These are phyloP conservation scores for Sarcocystis neurona DNA, from an alignment of 169 alveolate species.

Conservation along the genomic window DNA sequence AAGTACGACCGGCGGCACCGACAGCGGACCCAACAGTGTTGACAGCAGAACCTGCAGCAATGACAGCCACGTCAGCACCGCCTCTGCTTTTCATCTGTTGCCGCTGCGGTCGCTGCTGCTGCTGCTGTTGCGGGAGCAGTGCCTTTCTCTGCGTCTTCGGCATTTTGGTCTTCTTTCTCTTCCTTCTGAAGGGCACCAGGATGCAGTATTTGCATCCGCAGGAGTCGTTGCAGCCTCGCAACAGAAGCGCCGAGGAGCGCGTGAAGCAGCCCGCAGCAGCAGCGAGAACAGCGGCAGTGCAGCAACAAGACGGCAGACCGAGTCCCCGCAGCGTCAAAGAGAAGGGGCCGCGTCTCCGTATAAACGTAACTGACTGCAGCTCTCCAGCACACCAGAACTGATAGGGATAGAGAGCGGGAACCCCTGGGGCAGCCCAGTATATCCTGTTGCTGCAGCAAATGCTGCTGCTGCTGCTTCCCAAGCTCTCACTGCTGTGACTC, in stretches of 20 bases:
- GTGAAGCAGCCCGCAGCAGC: background rate
- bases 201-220: slow-evolving; percentile 26
- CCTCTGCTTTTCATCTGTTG: background rate
- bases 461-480: no score
- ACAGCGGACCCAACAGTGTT: background rate
- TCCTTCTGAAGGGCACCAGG: background rate
- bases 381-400: no score
- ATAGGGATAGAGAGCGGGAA: no score
- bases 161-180: background rate
- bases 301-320: slow-evolving; percentile 22
- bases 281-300: slow-evolving; percentile 9
- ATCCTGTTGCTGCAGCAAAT: no score
- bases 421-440: no score
- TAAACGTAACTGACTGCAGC: no score
- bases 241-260: background rate
- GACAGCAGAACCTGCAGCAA: background rate
- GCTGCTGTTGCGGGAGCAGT: background rate
- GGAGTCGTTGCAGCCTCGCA: slow-evolving; percentile 11
- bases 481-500: no score
- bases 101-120: background rate
- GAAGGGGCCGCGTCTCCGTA: background rate
- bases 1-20: no score
- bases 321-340: background rate
- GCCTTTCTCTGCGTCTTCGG: background rate
- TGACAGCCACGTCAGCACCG: background rate